Conservation (phyloP, 2,329 filamentous ascomycete genomes). For the Atkinsonella hypoxylon region DNA sequence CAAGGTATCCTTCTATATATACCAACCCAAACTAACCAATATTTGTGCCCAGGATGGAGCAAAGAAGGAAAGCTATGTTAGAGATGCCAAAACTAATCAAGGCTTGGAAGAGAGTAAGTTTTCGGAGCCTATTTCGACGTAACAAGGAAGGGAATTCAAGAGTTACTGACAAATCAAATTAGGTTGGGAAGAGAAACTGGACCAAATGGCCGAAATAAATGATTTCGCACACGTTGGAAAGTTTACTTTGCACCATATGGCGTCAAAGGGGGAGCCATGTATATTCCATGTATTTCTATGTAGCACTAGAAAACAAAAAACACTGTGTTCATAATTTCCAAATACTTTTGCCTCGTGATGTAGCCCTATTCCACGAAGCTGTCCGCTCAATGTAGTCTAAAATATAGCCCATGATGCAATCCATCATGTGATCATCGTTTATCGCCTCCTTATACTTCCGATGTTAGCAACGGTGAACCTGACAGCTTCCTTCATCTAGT, state of each 20-base stretch:
- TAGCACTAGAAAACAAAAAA: conserved; percentile 9
- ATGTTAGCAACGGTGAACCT: not conserved
- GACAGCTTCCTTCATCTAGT: conserved; percentile 2
- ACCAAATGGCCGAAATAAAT: conserved; percentile 44
- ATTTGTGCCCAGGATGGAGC: conserved; percentile 53
- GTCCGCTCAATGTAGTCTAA: no score
- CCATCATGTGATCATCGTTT: not conserved
- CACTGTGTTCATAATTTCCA: not conserved
- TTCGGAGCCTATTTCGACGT: not conserved
- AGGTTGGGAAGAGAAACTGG: conserved; percentile 46
- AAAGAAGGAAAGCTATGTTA: conserved; percentile 83
- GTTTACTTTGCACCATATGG: not conserved
- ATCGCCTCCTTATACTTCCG: not conserved
- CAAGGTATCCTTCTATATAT: not conserved
- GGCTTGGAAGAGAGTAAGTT: conserved; percentile 82
- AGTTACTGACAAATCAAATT: conserved; percentile 20
- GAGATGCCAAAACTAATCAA: conserved; percentile 87
- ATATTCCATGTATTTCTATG: conserved; percentile 23
- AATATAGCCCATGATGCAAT: not conserved
- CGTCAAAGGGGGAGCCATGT: conserved; percentile 12
- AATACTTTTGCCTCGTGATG: no score
- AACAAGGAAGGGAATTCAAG: not conserved
- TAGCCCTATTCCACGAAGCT: no score
- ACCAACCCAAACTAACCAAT: conserved; percentile 6
- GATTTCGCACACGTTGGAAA: not conserved